Conservation (phyloP, 352 stramenopile genomes). For the Globisporangium acanthophoron region DNA sequence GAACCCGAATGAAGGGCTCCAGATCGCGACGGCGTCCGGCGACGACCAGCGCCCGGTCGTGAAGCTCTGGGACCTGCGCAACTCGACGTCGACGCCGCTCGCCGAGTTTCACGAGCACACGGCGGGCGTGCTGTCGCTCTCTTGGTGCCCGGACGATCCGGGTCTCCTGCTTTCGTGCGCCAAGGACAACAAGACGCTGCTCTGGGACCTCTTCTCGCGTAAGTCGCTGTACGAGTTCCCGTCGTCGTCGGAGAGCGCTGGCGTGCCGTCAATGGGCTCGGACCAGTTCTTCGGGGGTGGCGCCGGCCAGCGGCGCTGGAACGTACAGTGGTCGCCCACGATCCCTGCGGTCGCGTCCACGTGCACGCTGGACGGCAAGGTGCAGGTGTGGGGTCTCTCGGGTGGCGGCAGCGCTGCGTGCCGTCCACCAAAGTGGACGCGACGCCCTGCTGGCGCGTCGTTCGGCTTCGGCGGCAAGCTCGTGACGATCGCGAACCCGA, state of each 20-base stretch:
- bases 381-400: conserved; percentile 91
- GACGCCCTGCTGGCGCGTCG: conserved; percentile 84
- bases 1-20: conserved; percentile 97
- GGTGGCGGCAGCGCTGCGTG: conserved; percentile 70
- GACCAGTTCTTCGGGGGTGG: conserved; percentile 77
- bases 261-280: conserved; percentile 64
- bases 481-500: conserved; percentile 81
- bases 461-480: conserved; percentile 97
- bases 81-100: conserved; percentile 95
- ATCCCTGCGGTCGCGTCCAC: conserved; percentile 93
- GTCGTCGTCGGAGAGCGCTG: conserved; percentile 39
- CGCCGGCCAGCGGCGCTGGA: conserved; percentile 86
- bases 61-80: conserved; percentile 98
- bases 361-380: conserved; percentile 96
- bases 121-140: conserved; percentile 94
- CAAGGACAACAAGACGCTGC: conserved; percentile 97
- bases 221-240: conserved; percentile 94
- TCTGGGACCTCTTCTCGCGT: conserved; percentile 96
- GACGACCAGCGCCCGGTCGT: conserved; percentile 95
- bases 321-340: conserved; percentile 95
- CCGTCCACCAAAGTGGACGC: conserved; percentile 94
- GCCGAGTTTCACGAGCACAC: conserved; percentile 94
- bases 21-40: conserved; percentile 94
- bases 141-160: conserved; percentile 96
- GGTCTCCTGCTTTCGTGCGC: conserved; percentile 91